Conservation (phyloP, 2,329 filamentous ascomycete genomes). For the Venturia nashicola region DNA sequence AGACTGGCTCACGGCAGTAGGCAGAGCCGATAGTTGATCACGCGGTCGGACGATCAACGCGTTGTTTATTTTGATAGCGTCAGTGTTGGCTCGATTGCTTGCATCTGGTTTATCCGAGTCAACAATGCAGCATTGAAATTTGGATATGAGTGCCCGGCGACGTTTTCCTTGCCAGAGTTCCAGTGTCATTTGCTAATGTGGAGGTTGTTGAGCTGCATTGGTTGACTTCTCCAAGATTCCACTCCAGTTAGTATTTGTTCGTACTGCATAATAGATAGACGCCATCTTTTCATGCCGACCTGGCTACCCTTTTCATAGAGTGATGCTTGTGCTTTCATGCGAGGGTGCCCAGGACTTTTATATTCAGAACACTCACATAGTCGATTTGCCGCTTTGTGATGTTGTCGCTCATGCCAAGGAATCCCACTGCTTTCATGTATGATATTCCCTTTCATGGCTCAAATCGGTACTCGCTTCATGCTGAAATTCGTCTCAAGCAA, state of each 20-base stretch:
- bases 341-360: too few relatives aligned
- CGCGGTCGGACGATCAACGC: background rate
- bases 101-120: background rate
- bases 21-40: background rate
- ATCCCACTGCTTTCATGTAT: background rate
- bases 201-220: background rate
- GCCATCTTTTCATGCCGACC: too few relatives aligned
- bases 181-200: background rate
- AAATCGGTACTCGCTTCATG: too few relatives aligned
- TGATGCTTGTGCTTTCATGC: too few relatives aligned
- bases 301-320: too few relatives aligned
- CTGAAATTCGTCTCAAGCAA: conserved; percentile 22
- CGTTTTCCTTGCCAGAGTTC: background rate
- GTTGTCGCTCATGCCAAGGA: background rate
- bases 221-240: too few relatives aligned
- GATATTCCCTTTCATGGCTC: too few relatives aligned
- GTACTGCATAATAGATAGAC: too few relatives aligned
- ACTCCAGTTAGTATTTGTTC: too few relatives aligned
- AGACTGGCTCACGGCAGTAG: background rate
- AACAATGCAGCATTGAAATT: background rate
- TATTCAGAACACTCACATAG: too few relatives aligned
- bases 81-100: background rate
- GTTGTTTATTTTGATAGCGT: background rate
- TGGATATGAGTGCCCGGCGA: background rate
- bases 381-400: too few relatives aligned